phyloP scores from a whole-genome alignment of 805 yeast genomes.

The Myxozyma lipomycoides region DNA sequence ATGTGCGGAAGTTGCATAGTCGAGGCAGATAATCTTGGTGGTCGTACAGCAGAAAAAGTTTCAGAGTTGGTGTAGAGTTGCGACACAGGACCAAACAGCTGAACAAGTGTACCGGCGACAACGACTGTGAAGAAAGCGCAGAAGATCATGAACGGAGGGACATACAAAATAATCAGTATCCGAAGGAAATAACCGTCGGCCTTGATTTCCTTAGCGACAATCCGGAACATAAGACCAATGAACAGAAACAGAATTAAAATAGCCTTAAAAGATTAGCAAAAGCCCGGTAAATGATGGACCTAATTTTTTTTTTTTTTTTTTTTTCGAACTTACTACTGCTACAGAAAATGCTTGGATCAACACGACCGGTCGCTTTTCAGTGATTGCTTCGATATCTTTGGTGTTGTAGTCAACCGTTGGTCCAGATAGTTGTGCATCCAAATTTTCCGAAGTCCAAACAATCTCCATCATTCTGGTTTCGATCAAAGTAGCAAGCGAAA shows the following conservation, averaged over 20 bases:
- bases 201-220: slow-evolving; percentile 14
- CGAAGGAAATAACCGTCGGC: slow-evolving; percentile 15
- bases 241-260: slow-evolving; percentile 10
- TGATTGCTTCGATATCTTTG: slow-evolving; percentile 5
- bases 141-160: slow-evolving; percentile 9
- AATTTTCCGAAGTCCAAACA: slow-evolving; percentile 15
- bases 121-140: slow-evolving; percentile 21
- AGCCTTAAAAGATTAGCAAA: slow-evolving; percentile 1
- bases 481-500: slow-evolving; percentile 9
- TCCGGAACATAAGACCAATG: slow-evolving; percentile 17
- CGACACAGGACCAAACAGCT: slow-evolving; percentile 18
- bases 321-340: slow-evolving; percentile 10
- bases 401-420: slow-evolving; percentile 3
- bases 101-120: slow-evolving; percentile 10
- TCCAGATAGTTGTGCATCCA: slow-evolving; percentile 1
- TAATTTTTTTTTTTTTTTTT: not conserved
- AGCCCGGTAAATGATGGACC: not conserved
- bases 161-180: slow-evolving; percentile 6
- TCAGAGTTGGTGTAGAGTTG: slow-evolving; percentile 15
- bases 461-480: slow-evolving; percentile 22
- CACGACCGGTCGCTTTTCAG: slow-evolving; percentile 1
- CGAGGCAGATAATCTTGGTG: slow-evolving; percentile 15
- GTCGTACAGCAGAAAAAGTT: slow-evolving; percentile 11
- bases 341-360: slow-evolving; percentile 9
- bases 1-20: slow-evolving; percentile 17